phyloP scores from a whole-genome alignment of 345 rosid genomes.

The Laguncularia racemosa region DNA sequence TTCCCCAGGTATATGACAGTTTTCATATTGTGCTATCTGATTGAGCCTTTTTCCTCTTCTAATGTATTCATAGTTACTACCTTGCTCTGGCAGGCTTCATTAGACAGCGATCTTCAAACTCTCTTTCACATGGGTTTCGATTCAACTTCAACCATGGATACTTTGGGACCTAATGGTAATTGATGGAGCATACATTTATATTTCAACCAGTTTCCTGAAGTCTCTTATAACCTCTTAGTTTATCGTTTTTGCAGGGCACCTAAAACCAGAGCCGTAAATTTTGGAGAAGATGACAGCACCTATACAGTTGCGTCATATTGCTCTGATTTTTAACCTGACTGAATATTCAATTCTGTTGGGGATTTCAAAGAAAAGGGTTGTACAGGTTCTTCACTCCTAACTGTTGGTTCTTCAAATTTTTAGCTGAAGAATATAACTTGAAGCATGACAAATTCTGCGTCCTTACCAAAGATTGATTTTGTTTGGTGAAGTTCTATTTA shows the following conservation, averaged over 20 bases:
- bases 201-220: not conserved
- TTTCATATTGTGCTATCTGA: not conserved
- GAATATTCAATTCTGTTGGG: constrained; percentile 14
- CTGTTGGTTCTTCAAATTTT: constrained; percentile 40
- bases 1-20: constrained; percentile 45
- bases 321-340: constrained; percentile 20
- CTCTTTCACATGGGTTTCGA: constrained; percentile 73
- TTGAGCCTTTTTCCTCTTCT: not conserved
- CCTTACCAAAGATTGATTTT: too few species aligned
- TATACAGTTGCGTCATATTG: constrained; percentile 12
- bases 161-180: constrained; percentile 58
- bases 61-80: constrained; percentile 4
- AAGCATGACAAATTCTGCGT: constrained; percentile 14
- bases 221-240: not conserved
- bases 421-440: constrained; percentile 36
- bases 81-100: constrained; percentile 28
- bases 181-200: not conserved
- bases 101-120: constrained; percentile 66
- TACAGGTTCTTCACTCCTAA: constrained; percentile 44
- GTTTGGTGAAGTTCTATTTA: not conserved
- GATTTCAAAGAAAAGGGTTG: constrained; percentile 18
- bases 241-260: constrained; percentile 28
- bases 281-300: constrained; percentile 9
- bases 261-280: constrained; percentile 63
- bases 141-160: constrained; percentile 47